A percentile compares a stretch with the other conserved stretches of the same genome.
Evolutionary conservation across 2,329 filamentous ascomycete species (phyloP).

Genomic region (Rhexocercosporidium sp.): DNA sequence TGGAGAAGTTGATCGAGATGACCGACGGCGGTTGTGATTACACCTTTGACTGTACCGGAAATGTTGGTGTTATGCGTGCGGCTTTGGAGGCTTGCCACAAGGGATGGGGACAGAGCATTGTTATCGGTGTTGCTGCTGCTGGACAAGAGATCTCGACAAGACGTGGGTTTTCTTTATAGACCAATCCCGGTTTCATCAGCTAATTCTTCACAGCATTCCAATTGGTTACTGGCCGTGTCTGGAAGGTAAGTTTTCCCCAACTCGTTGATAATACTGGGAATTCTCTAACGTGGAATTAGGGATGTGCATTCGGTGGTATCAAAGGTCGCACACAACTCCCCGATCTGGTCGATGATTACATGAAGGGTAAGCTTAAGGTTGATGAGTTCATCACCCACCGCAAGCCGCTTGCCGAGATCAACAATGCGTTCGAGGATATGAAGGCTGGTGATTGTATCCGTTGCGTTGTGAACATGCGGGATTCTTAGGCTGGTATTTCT

Average conservation of each 20-base stretch:
- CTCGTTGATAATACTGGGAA: background rate
- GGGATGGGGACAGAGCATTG: slow-evolving; percentile 97
- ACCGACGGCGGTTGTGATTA: slow-evolving; percentile 98
- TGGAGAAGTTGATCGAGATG: slow-evolving; percentile 94
- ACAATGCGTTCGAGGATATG: slow-evolving; percentile 91
- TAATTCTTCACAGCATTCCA: slow-evolving; percentile 76
- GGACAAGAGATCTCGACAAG: slow-evolving; percentile 94
- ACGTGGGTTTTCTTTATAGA: slow-evolving; percentile 66
- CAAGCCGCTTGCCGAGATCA: slow-evolving; percentile 82
- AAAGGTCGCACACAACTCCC: slow-evolving; percentile 95
- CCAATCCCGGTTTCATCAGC: slow-evolving; percentile 10
- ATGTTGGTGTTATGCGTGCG: slow-evolving; percentile 93
- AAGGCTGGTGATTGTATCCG: slow-evolving; percentile 96
- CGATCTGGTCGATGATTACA: slow-evolving; percentile 86
- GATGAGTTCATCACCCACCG: slow-evolving; percentile 99
- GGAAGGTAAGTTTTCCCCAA: slow-evolving; percentile 61
- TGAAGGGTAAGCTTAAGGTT: slow-evolving; percentile 89
- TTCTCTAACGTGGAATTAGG: slow-evolving; percentile 44
- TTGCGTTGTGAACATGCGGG: slow-evolving; percentile 76
- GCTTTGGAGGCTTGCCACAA: slow-evolving; percentile 98
- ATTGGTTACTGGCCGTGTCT: slow-evolving; percentile 95
- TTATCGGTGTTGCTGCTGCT: slow-evolving; percentile 96
- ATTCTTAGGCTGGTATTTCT: slow-evolving; percentile 15
- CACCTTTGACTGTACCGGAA: slow-evolving; percentile 99
- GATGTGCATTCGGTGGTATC: slow-evolving; percentile 96